Evolutionary conservation across 805 yeast species (phyloP).

Genomic region (Lachancea kluyveri): DNA sequence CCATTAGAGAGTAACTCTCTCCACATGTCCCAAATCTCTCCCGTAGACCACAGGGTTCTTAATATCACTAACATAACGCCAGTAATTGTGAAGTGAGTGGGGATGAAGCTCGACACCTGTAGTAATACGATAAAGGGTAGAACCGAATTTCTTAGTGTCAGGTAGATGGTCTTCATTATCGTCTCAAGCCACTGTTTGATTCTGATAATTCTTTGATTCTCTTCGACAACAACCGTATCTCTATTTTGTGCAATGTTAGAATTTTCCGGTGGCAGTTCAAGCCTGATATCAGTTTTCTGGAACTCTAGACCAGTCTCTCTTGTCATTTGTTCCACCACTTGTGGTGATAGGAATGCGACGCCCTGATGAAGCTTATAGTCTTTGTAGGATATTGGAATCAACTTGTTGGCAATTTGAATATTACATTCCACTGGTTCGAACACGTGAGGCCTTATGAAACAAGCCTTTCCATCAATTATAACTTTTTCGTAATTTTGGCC

Average conservation of each 20-base stretch:
- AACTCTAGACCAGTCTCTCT: too few relatives aligned
- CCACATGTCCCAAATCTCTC: conserved; percentile 26
- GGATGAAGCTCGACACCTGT: conserved; percentile 17
- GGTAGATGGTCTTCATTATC: conserved; percentile 16
- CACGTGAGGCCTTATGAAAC: conserved; percentile 15
- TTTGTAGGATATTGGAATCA: conserved; percentile 11
- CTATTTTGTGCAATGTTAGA: too few relatives aligned
- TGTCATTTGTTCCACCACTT: conserved; percentile 10
- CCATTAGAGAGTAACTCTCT: conserved; percentile 9
- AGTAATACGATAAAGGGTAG: conserved; percentile 17
- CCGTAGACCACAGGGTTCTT: conserved; percentile 17
- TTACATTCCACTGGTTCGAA: conserved; percentile 11
- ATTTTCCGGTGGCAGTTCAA: too few relatives aligned
- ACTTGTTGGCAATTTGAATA: conserved; percentile 7
- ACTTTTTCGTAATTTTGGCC: conserved; percentile 20
- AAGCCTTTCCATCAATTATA: conserved; percentile 18
- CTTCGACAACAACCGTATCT: conserved; percentile 1
- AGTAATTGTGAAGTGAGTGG: conserved; percentile 12
- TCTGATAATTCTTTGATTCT: conserved; percentile 4
- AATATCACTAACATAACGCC: conserved; percentile 11
- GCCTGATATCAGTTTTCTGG: too few relatives aligned
- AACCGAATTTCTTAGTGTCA: conserved; percentile 18
- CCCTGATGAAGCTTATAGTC: conserved; percentile 15
- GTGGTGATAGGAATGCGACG: conserved; percentile 13
- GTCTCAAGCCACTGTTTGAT: conserved; percentile 4